phyloP scores from a whole-genome alignment of 148 eudicot genomes.

The Vaccinium myrtillus region DNA sequence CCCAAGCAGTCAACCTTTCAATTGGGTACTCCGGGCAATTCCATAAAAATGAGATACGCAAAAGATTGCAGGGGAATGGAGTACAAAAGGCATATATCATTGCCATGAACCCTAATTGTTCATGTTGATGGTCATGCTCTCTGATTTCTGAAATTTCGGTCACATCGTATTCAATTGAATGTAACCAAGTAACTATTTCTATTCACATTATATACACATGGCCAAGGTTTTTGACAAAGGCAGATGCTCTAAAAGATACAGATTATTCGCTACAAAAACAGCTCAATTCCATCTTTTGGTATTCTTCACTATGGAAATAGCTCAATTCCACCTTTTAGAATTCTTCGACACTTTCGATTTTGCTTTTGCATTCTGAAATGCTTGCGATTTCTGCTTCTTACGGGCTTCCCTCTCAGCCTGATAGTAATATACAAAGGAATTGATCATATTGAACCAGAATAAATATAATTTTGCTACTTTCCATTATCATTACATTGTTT shows the following conservation, averaged over 20 bases:
- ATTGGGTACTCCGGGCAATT: not conserved
- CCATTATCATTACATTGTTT: not conserved
- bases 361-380: constrained; percentile 89
- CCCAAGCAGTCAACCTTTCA: not conserved
- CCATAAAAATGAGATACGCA: not conserved
- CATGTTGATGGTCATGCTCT: too few species aligned
- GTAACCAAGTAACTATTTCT: not conserved
- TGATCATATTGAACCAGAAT: not conserved
- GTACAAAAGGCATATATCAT: not conserved
- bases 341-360: constrained; percentile 73
- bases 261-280: not conserved
- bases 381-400: constrained; percentile 83
- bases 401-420: constrained; percentile 96
- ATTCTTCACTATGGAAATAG: constrained; percentile 35
- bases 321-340: constrained; percentile 82
- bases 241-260: constrained; percentile 1
- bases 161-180: not conserved
- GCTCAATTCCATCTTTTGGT: constrained; percentile 82
- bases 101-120: not conserved
- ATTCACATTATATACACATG: constrained; percentile 17
- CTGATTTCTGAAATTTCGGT: not conserved
- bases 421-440: not conserved
- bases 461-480: not conserved
- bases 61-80: not conserved
- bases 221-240: not conserved